Evolutionary conservation across 306 rosid genomes (phyloP), one percentile per base, ranked within the genome.

Genomic region (Malus fusca): DNA sequence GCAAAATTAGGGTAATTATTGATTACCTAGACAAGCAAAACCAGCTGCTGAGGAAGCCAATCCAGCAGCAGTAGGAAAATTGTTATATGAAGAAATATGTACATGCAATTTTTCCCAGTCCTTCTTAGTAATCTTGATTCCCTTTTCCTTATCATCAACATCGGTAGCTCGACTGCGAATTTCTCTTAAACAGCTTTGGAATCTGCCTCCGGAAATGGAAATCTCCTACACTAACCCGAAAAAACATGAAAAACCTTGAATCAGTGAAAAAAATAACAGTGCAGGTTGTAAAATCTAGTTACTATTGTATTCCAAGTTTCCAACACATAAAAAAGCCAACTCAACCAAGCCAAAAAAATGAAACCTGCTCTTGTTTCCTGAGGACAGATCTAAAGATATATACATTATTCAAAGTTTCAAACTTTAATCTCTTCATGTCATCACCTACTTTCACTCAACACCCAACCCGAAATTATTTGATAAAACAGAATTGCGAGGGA

Each of bases 11-110:
- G 12, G 72, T 43, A 68, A 14, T 68, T 68, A 66, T 43, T 25
- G 60, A 44, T 78, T 90, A 95, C 98, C 99, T 23, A 92, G 91
- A 78, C 99, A 95, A 76, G 99, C 99, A 48, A 95, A 79, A 75
- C 99, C 99, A 28, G 99, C 99, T 1, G 99, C 99, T 1, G 99
- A 95, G 72, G 99, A 95, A 69, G 99, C 99, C 79, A 95, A 79
- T 80, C 99, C 99, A 42, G 99, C 99, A 44, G 99, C 99, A 60
- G 99, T 95, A 43, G 99, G 99, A 82, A 95, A 95, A 81, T 95
- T 95, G 88, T 95, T 95, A 84, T 81, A 89, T 11, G 99, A 95
- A 84, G 93, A 93, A 78, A 95, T 95, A 75, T 95, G 92, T 8
- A 95, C 46, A 42, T 90, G 93, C 84, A 95, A 80, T 51, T 88